These are phyloP conservation scores for Babesia sp. DNA, from an alignment of 169 alveolate genomes.

Conservation along the genomic window DNA sequence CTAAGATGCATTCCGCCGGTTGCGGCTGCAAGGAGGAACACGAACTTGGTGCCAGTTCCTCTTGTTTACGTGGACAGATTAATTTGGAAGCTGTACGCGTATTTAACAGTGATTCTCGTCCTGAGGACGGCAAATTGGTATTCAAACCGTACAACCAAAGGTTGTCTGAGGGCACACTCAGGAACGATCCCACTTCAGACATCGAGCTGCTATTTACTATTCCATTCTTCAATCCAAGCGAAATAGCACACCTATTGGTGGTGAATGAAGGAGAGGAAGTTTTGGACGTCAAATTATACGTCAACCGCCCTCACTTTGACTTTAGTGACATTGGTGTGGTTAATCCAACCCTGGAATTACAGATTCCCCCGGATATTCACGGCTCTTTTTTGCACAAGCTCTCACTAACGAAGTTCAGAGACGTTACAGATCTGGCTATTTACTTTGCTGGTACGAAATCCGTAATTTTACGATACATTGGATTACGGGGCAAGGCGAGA, in stretches of 20 bases:
- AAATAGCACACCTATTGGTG: slow-evolving; percentile 44
- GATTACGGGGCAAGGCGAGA: slow-evolving; percentile 53
- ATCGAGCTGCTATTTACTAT: slow-evolving; percentile 57
- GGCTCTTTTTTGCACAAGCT: slow-evolving; percentile 61
- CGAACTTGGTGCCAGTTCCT: slow-evolving; percentile 55
- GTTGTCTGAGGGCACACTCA: slow-evolving; percentile 19
- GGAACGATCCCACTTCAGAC: slow-evolving; percentile 46
- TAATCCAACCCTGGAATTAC: slow-evolving; percentile 49
- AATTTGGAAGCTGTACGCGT: slow-evolving; percentile 54
- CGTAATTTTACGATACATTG: slow-evolving; percentile 56
- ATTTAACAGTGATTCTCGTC: slow-evolving; percentile 50
- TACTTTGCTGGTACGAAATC: slow-evolving; percentile 14
- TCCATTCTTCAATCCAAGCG: slow-evolving; percentile 57
- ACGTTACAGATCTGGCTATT: slow-evolving; percentile 44
- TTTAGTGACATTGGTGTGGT: slow-evolving; percentile 61
- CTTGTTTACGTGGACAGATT: slow-evolving; percentile 51
- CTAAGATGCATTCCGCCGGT: slow-evolving; percentile 60
- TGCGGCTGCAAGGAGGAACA: slow-evolving; percentile 70
- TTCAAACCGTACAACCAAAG: slow-evolving; percentile 50
- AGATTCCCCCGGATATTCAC: slow-evolving; percentile 62
- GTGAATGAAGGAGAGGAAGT: slow-evolving; percentile 53
- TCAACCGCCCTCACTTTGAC: slow-evolving; percentile 55
- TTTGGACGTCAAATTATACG: slow-evolving; percentile 21
- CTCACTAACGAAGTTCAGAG: slow-evolving; percentile 39
- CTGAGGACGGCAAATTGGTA: slow-evolving; percentile 41